Percentiles rank a stretch among this genome's conserved stretches.
Evolutionary conservation across 495 filamentous ascomycete genomes (phyloP).

Genomic region (Aspergillus homomorphus): DNA sequence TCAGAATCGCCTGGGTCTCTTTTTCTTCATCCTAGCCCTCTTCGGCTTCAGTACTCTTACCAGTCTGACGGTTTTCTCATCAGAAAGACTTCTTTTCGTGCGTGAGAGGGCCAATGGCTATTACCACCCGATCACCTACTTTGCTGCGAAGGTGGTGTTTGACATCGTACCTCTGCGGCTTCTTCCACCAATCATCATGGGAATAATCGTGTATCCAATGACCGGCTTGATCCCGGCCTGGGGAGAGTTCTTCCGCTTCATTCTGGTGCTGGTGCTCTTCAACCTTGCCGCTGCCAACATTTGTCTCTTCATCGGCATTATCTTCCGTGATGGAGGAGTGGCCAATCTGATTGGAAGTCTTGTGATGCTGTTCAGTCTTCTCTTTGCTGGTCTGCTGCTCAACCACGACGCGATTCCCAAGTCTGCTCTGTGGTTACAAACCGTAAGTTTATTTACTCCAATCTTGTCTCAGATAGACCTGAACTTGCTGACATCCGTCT

Average conservation of each 20-base stretch:
- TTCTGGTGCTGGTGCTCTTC: conserved; percentile 90
- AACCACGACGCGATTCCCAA: conserved; percentile 91
- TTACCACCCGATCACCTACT: conserved; percentile 97
- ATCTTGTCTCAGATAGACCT: background rate
- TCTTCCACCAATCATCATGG: conserved; percentile 93
- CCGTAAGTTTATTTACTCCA: conserved; percentile 44
- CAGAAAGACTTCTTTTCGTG: conserved; percentile 88
- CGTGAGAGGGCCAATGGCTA: conserved; percentile 96
- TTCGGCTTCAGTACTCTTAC: conserved; percentile 98
- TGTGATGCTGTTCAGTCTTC: conserved; percentile 95
- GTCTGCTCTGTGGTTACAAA: conserved; percentile 81
- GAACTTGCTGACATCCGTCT: conserved; percentile 17
- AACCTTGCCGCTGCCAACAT: conserved; percentile 92
- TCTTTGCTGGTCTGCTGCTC: conserved; percentile 89
- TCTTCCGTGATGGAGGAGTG: conserved; percentile 87
- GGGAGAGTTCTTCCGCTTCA: conserved; percentile 84
- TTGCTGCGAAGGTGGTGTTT: conserved; percentile 87
- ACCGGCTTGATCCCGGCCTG: conserved; percentile 83
- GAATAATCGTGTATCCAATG: conserved; percentile 98
- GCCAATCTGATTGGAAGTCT: conserved; percentile 93
- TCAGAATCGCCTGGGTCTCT: conserved; percentile 96
- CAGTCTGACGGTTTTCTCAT: conserved; percentile 87
- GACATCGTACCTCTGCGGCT: conserved; percentile 92
- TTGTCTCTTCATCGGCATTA: conserved; percentile 93
- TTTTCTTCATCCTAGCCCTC: conserved; percentile 94